Evolutionary conservation across 2,329 filamentous ascomycete genomes (phyloP).

Genomic region (Botrytis deweyae): DNA sequence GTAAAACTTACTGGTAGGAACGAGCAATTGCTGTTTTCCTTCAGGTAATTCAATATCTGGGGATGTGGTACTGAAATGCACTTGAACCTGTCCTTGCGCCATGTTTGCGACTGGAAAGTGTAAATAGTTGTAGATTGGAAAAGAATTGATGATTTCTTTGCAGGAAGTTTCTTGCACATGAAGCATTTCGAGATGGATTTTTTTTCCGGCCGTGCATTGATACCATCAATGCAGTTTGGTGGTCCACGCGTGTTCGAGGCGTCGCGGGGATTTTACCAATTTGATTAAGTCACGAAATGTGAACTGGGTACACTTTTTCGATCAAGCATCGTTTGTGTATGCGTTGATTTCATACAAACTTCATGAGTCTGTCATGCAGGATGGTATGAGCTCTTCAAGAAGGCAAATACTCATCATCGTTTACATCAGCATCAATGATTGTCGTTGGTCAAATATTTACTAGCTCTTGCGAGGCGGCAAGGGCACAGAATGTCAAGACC

Average conservation of each 20-base stretch:
- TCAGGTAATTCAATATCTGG: slow-evolving; percentile 62
- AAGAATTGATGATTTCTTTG: neutral
- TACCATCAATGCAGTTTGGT: slow-evolving; percentile 8
- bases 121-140: neutral
- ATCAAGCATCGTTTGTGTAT: neutral
- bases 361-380: neutral
- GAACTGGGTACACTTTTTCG: neutral
- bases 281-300: neutral
- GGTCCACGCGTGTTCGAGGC: neutral
- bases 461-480: neutral
- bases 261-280: neutral
- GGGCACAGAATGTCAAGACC: neutral
- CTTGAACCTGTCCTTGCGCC: slow-evolving; percentile 57
- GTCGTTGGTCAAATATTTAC: neutral
- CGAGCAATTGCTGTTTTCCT: slow-evolving; percentile 59
- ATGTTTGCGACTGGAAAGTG: slow-evolving; percentile 10
- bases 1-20: slow-evolving; percentile 53
- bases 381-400: neutral
- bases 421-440: neutral
- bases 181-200: slow-evolving; percentile 18
- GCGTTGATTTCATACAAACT: neutral
- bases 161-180: slow-evolving; percentile 14
- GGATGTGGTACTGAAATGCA: slow-evolving; percentile 65
- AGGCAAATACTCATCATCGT: neutral
- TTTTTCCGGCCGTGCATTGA: slow-evolving; percentile 21